Evolutionary conservation across 2,329 filamentous ascomycete species (phyloP).

Genomic region (Cladosporium sp.): DNA sequence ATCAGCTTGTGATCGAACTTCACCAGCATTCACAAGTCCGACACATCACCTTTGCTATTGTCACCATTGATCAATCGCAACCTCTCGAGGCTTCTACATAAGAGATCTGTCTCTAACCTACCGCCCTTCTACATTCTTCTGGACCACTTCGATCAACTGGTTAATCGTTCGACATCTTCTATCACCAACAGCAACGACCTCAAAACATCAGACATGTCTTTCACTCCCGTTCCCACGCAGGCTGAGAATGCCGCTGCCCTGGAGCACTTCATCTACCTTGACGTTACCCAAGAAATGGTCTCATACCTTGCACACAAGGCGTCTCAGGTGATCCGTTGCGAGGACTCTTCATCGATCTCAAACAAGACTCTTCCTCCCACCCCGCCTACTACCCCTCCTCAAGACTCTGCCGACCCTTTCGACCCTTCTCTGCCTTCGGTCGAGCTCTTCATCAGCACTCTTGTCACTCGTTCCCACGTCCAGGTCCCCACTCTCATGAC

Average conservation of each 20-base stretch:
- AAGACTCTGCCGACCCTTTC: conserved; percentile 46
- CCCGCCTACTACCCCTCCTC: conserved; percentile 55
- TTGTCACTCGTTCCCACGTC: conserved; percentile 89
- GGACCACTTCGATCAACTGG: conserved; percentile 3
- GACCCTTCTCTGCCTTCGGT: conserved; percentile 64
- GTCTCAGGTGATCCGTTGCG: conserved; percentile 73
- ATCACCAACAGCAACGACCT: conserved; percentile 16
- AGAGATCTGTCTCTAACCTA: conserved; percentile 9
- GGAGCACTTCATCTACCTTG: conserved; percentile 73
- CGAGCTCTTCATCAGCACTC: conserved; percentile 84
- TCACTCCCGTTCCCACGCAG: conserved; percentile 36
- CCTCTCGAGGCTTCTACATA: conserved; percentile 7
- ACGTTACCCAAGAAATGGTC: conserved; percentile 73
- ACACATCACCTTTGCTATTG: conserved; percentile 14
- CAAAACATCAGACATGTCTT: conserved; percentile 37
- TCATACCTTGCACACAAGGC: conserved; percentile 69
- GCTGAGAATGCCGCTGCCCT: conserved; percentile 65
- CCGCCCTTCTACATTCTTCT: conserved; percentile 7
- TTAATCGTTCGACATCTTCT: conserved; percentile 12
- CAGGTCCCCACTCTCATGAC: conserved; percentile 98
- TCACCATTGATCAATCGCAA: conserved; percentile 15
- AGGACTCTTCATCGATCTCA: conserved; percentile 41
- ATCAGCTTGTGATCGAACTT: background rate
- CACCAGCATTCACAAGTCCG: background rate
- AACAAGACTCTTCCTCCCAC: conserved; percentile 52